Conservation (phyloP, 495 filamentous ascomycete genomes). For the Hyaloscypha hepaticicola region DNA sequence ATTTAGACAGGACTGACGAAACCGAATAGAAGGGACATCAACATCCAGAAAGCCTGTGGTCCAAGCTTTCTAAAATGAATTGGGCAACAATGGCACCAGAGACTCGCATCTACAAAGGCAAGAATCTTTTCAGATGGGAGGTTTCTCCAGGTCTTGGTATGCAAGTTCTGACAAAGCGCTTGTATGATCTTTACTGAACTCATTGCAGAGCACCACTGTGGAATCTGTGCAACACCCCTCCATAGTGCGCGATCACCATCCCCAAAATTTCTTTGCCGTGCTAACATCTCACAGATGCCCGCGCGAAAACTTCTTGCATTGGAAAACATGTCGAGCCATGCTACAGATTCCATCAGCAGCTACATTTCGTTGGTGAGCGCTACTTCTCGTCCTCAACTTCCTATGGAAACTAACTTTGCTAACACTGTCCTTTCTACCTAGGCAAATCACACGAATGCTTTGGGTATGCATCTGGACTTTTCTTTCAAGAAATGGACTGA, state of each 20-base stretch:
- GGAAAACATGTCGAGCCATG: slow-evolving; percentile 34
- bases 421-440: slow-evolving; percentile 8
- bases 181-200: slow-evolving; percentile 1
- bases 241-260: slow-evolving; percentile 18
- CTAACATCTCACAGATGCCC: slow-evolving; percentile 24
- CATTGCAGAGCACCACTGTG: slow-evolving; percentile 31
- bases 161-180: neutral
- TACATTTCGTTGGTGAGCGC: slow-evolving; percentile 32
- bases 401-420: neutral
- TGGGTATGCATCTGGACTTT: slow-evolving; percentile 18
- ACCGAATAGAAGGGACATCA: neutral
- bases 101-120: slow-evolving; percentile 24
- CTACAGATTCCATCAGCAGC: slow-evolving; percentile 31
- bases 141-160: slow-evolving; percentile 21
- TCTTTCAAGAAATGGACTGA: slow-evolving; percentile 1
- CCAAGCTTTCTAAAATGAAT: slow-evolving; percentile 17
- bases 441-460: slow-evolving; percentile 33
- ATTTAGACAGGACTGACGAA: neutral
- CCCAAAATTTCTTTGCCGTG: neutral
- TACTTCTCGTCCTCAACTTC: neutral
- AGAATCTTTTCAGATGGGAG: slow-evolving; percentile 28
- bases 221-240: slow-evolving; percentile 30
- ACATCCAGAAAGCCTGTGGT: neutral
- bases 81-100: slow-evolving; percentile 29
- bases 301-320: slow-evolving; percentile 29